Conservation (phyloP, 495 filamentous ascomycete species). For the Lindgomyces ingoldianus region DNA sequence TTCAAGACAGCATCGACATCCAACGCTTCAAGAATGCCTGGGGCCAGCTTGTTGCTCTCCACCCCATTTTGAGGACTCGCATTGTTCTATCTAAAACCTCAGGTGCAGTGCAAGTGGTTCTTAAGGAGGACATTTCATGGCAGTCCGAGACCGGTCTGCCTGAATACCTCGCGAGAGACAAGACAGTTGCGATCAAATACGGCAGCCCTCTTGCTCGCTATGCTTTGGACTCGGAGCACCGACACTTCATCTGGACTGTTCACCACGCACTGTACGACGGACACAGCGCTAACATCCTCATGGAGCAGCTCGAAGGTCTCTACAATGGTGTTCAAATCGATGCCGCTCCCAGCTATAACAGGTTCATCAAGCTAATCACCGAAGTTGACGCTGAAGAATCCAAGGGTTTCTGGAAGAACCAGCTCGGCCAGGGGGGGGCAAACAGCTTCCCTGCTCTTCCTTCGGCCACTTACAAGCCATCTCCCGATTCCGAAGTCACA, state of each 20-base stretch:
- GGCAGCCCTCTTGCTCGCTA: constrained; percentile 17
- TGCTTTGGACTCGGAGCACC: constrained; percentile 14
- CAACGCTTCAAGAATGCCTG: constrained; percentile 57
- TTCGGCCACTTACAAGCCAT: constrained; percentile 17
- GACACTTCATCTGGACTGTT: constrained; percentile 35
- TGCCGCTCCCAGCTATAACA: background rate
- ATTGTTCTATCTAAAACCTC: constrained; percentile 40
- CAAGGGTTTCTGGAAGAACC: constrained; percentile 21
- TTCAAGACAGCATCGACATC: constrained; percentile 50
- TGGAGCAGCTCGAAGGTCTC: constrained; percentile 12
- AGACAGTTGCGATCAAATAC: constrained; percentile 3
- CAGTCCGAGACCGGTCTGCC: background rate
- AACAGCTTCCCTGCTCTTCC: constrained; percentile 21
- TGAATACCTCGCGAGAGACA: constrained; percentile 20
- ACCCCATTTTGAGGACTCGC: constrained; percentile 50
- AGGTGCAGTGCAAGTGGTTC: constrained; percentile 57
- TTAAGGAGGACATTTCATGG: constrained; percentile 24
- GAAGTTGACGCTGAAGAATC: constrained; percentile 13
- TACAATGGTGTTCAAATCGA: constrained; percentile 5
- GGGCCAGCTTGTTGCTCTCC: constrained; percentile 51
- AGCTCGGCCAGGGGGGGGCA: constrained; percentile 6
- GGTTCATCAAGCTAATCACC: constrained; percentile 18
- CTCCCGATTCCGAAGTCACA: constrained; percentile 13
- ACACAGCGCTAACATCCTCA: constrained; percentile 7
- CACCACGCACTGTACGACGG: constrained; percentile 35